These are phyloP conservation scores for Colletotrichum chlorophyti DNA, from an alignment of 2,329 filamentous ascomycete species.

Conservation along the genomic window DNA sequence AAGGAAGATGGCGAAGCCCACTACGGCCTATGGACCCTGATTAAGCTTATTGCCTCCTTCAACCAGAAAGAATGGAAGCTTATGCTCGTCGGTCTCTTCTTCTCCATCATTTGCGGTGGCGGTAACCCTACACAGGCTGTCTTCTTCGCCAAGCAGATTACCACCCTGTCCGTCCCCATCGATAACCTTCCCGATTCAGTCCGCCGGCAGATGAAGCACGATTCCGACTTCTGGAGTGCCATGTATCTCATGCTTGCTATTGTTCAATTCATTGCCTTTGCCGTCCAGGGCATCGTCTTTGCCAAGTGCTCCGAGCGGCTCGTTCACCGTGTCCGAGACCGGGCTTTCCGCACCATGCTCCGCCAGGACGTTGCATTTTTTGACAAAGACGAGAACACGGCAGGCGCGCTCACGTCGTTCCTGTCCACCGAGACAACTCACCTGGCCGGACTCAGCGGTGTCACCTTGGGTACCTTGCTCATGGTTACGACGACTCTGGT, in stretches of 20 bases:
- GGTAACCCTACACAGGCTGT: slow-evolving; percentile 80
- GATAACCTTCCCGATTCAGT: slow-evolving; percentile 38
- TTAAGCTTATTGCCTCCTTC: slow-evolving; percentile 82
- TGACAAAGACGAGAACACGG: slow-evolving; percentile 86
- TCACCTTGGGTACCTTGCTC: slow-evolving; percentile 85
- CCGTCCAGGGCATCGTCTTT: slow-evolving; percentile 75
- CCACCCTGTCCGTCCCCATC: slow-evolving; percentile 64
- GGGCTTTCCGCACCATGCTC: slow-evolving; percentile 84
- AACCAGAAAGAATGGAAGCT: slow-evolving; percentile 75
- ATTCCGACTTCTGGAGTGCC: slow-evolving; percentile 84
- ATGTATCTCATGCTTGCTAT: slow-evolving; percentile 90
- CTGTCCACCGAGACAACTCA: slow-evolving; percentile 90
- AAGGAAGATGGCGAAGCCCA: slow-evolving; percentile 58
- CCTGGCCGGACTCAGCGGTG: slow-evolving; percentile 85
- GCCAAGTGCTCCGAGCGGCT: slow-evolving; percentile 87
- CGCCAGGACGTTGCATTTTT: slow-evolving; percentile 95
- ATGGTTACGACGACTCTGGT: slow-evolving; percentile 82
- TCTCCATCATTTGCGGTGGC: slow-evolving; percentile 78
- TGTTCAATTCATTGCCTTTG: slow-evolving; percentile 73
- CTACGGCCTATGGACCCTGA: slow-evolving; percentile 76
- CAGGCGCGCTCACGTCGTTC: slow-evolving; percentile 87
- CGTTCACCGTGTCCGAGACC: slow-evolving; percentile 81
- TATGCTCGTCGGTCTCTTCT: slow-evolving; percentile 77
- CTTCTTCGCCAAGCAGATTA: slow-evolving; percentile 90
- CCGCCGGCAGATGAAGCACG: slow-evolving; percentile 64